phyloP scores from a whole-genome alignment of 805 yeast genomes.

The Ogataea methylovora region DNA sequence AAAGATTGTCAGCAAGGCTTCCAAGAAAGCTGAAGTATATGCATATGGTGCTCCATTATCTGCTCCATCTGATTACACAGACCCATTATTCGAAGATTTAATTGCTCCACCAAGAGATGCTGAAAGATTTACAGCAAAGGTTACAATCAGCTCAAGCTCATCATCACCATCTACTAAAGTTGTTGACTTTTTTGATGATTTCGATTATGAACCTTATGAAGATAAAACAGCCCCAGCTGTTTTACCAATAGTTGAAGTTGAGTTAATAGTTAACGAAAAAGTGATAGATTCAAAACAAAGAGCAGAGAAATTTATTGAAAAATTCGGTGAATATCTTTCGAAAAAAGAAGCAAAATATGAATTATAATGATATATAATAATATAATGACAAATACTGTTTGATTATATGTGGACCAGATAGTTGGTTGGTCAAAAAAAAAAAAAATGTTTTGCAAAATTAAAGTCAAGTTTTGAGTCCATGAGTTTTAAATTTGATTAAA shows the following conservation, averaged over 20 bases:
- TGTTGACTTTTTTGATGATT: slow-evolving; percentile 13
- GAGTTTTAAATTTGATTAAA: too few species aligned
- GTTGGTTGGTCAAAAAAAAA: too few species aligned
- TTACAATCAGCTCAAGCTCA: slow-evolving; percentile 21
- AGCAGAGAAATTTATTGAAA: slow-evolving; percentile 27
- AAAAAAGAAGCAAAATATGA: slow-evolving; percentile 10
- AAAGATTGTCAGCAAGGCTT: slow-evolving; percentile 34
- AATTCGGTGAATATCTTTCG: slow-evolving; percentile 15
- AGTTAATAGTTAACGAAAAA: slow-evolving; percentile 28
- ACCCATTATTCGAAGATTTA: slow-evolving; percentile 53
- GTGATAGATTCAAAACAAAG: slow-evolving; percentile 38
- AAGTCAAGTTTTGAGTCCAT: too few species aligned
- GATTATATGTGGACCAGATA: too few species aligned
- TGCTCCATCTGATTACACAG: slow-evolving; percentile 40
- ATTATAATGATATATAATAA: too few species aligned
- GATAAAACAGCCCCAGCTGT: slow-evolving; percentile 13
- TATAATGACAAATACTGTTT: too few species aligned
- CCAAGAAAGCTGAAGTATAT: slow-evolving; percentile 34
- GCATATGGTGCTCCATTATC: slow-evolving; percentile 31
- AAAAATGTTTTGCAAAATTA: too few species aligned
- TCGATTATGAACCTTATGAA: slow-evolving; percentile 17
- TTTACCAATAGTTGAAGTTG: slow-evolving; percentile 26
- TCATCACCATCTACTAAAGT: slow-evolving; percentile 4
- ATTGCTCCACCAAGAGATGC: slow-evolving; percentile 35
- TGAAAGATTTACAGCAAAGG: slow-evolving; percentile 33